Conservation (phyloP, 2,329 filamentous ascomycete species). For the Sarocladium brachiariae region DNA sequence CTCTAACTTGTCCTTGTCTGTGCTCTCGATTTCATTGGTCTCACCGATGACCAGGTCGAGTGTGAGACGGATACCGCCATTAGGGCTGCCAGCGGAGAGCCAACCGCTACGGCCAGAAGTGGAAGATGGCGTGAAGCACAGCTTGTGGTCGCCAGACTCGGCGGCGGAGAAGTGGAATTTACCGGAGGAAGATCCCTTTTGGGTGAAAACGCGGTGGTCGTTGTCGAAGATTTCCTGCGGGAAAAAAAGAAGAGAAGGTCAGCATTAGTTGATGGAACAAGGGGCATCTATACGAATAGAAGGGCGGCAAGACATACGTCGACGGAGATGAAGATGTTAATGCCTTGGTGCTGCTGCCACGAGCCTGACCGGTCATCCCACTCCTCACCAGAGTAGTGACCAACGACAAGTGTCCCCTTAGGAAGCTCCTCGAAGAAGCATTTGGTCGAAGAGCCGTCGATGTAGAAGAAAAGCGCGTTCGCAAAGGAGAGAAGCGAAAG, state of each 20-base stretch:
- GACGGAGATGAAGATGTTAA: constrained; percentile 85
- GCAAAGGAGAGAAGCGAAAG: constrained; percentile 59
- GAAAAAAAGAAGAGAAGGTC: too few relatives aligned
- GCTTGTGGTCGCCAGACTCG: constrained; percentile 88
- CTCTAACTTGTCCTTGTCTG: constrained; percentile 86
- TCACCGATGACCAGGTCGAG: constrained; percentile 92
- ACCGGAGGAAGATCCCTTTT: constrained; percentile 67
- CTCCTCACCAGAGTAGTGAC: constrained; percentile 82
- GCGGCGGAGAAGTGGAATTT: constrained; percentile 94
- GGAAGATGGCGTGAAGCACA: constrained; percentile 87
- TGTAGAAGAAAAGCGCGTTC: constrained; percentile 90
- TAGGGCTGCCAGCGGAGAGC: constrained; percentile 57
- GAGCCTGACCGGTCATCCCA: constrained; percentile 62
- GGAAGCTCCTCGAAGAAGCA: constrained; percentile 98
- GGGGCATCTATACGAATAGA: too few relatives aligned
- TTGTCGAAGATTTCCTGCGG: constrained; percentile 85
- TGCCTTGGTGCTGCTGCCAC: constrained; percentile 67
- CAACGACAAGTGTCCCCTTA: constrained; percentile 94
- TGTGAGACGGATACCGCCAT: constrained; percentile 74
- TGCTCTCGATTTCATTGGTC: constrained; percentile 87
- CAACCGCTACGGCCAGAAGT: constrained; percentile 63
- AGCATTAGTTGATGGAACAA: too few relatives aligned
- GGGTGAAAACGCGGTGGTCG: constrained; percentile 90
- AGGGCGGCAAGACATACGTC: constrained; percentile 57
- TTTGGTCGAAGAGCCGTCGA: constrained; percentile 78